Evolutionary conservation across 805 yeast species (phyloP).

Genomic region (Clavispora santaluciae): DNA sequence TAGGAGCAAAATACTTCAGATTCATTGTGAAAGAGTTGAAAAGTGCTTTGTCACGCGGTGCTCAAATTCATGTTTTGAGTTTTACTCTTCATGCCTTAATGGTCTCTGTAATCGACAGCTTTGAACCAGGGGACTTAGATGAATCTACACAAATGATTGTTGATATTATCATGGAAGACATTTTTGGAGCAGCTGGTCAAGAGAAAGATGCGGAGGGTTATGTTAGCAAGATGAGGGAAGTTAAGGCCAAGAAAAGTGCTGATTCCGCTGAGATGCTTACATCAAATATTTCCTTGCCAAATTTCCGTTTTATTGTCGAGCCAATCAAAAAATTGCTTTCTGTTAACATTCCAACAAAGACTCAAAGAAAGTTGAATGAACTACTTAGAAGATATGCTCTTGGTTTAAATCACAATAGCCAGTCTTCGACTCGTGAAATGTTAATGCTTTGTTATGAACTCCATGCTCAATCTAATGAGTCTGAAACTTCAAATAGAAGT

Average conservation of each 20-base stretch:
- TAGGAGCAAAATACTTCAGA: slow-evolving; percentile 71
- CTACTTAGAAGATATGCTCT: slow-evolving; percentile 67
- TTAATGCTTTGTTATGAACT: slow-evolving; percentile 72
- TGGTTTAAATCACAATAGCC: slow-evolving; percentile 74
- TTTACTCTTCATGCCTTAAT: slow-evolving; percentile 77
- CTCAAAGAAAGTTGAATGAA: slow-evolving; percentile 74
- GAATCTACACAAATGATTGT: slow-evolving; percentile 56
- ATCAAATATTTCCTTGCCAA: slow-evolving; percentile 51
- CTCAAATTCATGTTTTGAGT: slow-evolving; percentile 90
- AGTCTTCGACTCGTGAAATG: slow-evolving; percentile 51
- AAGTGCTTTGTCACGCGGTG: slow-evolving; percentile 78
- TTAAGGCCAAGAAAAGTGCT: slow-evolving; percentile 79
- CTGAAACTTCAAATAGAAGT: slow-evolving; percentile 5
- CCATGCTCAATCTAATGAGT: slow-evolving; percentile 46
- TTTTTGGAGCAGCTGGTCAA: slow-evolving; percentile 85
- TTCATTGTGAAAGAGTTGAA: slow-evolving; percentile 76
- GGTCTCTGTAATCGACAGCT: slow-evolving; percentile 41
- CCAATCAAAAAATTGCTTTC: slow-evolving; percentile 63
- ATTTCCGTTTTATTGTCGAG: slow-evolving; percentile 52
- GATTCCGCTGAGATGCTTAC: slow-evolving; percentile 83
- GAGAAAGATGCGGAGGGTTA: slow-evolving; percentile 96
- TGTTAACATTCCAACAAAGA: slow-evolving; percentile 62
- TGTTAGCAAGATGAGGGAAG: slow-evolving; percentile 79
- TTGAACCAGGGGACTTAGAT: slow-evolving; percentile 72
- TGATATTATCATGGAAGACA: slow-evolving; percentile 82